These are phyloP conservation scores for Osmozyma mogii DNA, from an alignment of 805 yeast genomes.

Conservation along the genomic window DNA sequence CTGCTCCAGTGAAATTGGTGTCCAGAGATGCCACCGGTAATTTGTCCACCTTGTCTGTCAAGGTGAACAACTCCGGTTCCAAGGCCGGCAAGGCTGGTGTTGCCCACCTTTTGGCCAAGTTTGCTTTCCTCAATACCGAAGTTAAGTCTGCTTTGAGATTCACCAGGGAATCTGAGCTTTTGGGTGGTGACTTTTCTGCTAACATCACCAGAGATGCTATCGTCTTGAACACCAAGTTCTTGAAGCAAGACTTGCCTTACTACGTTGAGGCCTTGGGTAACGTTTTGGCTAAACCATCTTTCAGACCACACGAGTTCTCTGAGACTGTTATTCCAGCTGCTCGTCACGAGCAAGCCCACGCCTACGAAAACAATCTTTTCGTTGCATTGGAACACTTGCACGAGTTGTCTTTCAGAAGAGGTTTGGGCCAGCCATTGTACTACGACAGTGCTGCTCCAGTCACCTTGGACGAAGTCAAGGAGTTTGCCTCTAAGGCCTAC, in stretches of 20 bases:
- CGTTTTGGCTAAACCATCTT: conserved; percentile 60
- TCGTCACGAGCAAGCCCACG: conserved; percentile 49
- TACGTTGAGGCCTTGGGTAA: conserved; percentile 80
- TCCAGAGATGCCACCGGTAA: conserved; percentile 56
- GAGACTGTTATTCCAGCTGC: conserved; percentile 83
- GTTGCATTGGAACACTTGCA: conserved; percentile 74
- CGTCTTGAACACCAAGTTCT: conserved; percentile 71
- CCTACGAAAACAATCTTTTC: conserved; percentile 43
- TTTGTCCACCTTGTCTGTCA: conserved; percentile 70
- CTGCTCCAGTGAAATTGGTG: conserved; percentile 39
- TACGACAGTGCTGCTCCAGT: conserved; percentile 55
- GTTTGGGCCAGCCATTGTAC: conserved; percentile 77
- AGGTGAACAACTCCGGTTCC: conserved; percentile 78
- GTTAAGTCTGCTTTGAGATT: conserved; percentile 84
- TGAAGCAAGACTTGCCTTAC: conserved; percentile 85
- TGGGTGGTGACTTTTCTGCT: conserved; percentile 76
- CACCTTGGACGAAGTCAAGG: conserved; percentile 56
- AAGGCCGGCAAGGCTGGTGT: conserved; percentile 69
- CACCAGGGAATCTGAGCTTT: conserved; percentile 88
- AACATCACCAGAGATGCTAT: conserved; percentile 77
- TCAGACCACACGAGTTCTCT: conserved; percentile 72
- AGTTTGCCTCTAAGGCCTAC: conserved; percentile 61
- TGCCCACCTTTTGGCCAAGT: conserved; percentile 78
- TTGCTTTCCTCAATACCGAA: conserved; percentile 74
- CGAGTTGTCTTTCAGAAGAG: conserved; percentile 74